Conservation (phyloP, 139 green algal species). For the Volvox reticuliferus region DNA sequence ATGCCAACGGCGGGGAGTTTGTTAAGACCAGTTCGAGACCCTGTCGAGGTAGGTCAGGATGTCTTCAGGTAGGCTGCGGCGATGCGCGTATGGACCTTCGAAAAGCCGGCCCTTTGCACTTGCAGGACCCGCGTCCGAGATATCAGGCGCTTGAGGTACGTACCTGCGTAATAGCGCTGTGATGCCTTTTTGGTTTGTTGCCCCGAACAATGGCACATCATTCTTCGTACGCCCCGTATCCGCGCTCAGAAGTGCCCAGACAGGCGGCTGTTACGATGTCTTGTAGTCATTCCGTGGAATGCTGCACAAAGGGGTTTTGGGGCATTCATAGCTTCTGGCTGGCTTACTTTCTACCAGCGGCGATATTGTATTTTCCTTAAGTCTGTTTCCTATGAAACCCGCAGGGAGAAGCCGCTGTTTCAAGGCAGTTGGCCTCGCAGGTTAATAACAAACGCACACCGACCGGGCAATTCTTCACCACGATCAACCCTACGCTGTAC, state of each 20-base stretch:
- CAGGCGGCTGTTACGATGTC: too few species aligned
- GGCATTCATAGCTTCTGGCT: too few species aligned
- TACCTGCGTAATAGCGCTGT: not conserved
- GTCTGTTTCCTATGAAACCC: too few species aligned
- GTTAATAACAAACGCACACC: constrained; percentile 35
- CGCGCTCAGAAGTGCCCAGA: too few species aligned
- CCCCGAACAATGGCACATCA: too few species aligned
- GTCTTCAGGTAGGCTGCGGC: too few species aligned
- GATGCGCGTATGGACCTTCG: constrained; percentile 9
- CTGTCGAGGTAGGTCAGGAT: not conserved
- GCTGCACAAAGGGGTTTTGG: too few species aligned
- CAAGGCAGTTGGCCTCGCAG: constrained; percentile 27
- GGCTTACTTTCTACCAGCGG: too few species aligned
- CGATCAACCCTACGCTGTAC: constrained; percentile 28
- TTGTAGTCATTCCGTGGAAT: too few species aligned
- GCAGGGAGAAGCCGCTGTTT: constrained; percentile 18
- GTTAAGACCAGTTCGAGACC: constrained; percentile 10
- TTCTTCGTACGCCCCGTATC: too few species aligned
- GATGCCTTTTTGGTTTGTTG: too few species aligned
- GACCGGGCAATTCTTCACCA: constrained; percentile 27
- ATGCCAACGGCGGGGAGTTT: constrained; percentile 17
- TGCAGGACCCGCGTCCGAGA: not conserved
- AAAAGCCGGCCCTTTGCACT: not conserved
- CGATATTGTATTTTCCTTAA: too few species aligned
- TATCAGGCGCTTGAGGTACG: constrained; percentile 19